Percentiles rank a stretch among this genome's conserved stretches.
phyloP scores from a whole-genome alignment of 352 stramenopile genomes.

The Peronospora farinosa region DNA sequence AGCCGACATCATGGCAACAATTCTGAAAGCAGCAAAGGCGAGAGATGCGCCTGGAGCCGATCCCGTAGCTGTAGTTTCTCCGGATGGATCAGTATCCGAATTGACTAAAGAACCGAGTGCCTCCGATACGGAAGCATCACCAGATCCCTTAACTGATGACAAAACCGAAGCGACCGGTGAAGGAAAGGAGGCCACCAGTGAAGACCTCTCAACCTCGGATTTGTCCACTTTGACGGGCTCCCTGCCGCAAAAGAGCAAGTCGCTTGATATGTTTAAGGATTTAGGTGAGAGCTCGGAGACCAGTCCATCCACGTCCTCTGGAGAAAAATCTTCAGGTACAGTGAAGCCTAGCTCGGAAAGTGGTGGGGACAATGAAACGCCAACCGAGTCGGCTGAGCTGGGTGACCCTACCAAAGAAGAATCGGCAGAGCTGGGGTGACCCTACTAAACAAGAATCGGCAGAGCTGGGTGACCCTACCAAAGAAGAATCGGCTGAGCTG shows the following conservation, averaged over 20 bases:
- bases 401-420: too few relatives aligned
- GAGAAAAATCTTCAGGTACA: neutral
- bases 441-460: too few relatives aligned
- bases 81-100: neutral
- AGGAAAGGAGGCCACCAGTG: too few relatives aligned
- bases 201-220: too few relatives aligned
- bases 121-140: too few relatives aligned
- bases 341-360: neutral
- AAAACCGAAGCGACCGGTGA: too few relatives aligned
- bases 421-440: too few relatives aligned
- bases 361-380: conserved; percentile 3
- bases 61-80: neutral
- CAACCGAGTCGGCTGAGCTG: conserved; percentile 2
- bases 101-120: too few relatives aligned
- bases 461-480: too few relatives aligned
- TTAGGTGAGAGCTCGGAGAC: neutral
- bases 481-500: too few relatives aligned
- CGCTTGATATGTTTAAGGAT: neutral
- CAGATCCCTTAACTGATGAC: too few relatives aligned
- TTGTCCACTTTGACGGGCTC: too few relatives aligned
- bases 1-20: conserved; percentile 37
- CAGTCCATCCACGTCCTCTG: neutral
- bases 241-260: neutral
- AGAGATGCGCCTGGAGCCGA: conserved; percentile 13
- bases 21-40: conserved; percentile 32